Base-by-base conservation (phyloP, 1,139 yeast genomes). In the Suhomyces ambrosiae region DNA sequence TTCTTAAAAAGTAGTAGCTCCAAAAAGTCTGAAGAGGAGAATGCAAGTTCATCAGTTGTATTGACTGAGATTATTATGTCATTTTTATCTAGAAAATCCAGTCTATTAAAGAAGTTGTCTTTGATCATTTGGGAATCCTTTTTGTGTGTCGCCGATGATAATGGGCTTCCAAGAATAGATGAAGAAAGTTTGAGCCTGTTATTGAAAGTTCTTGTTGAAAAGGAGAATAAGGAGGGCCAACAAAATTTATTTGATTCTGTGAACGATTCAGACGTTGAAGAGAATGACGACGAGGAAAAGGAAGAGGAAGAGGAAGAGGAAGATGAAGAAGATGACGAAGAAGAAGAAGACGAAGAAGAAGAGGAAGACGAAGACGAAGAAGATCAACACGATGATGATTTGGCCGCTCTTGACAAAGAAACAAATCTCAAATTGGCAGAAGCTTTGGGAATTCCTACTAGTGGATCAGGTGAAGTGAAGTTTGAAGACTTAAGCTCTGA, bases 141-240 rank as follows among this genome's bases (percentile, higher is more conserved):
- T 41, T 54, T 71, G 37, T 71, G 77, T 44, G 54, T 56, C 11
- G 50, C 47, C 23, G 60, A 54, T 40, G 58, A 54, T 14, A 39
- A 47, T 11, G 72, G 69, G 0, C 45, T 52, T 17, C 38, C 61
- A 13, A 55, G 61, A 40, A 47, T 69, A n/a, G 47, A 47, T 16
- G 42, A 38, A 10, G 47, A 45, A 16, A 45, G 55, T 11, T 46
- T 51, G 31, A 39, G 45, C 30, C 43, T 49, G 36, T 39, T 52
- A 30, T 42, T 37, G 27, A 46, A 52, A 25, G 83, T 89, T 14
- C 68, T 92, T 44, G 65, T 65, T 9, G 77, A 95, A 0, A 80
- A 79, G 53, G 98, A 92, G 58, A 87, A 85, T 55, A 79, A 82
- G 47, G 82, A 82, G 46, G 97, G 97, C 1, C 95, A 87, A 58